Base-by-base conservation (phyloP, 1,284 basidiomycete species). In the Ganoderma boninense region DNA sequence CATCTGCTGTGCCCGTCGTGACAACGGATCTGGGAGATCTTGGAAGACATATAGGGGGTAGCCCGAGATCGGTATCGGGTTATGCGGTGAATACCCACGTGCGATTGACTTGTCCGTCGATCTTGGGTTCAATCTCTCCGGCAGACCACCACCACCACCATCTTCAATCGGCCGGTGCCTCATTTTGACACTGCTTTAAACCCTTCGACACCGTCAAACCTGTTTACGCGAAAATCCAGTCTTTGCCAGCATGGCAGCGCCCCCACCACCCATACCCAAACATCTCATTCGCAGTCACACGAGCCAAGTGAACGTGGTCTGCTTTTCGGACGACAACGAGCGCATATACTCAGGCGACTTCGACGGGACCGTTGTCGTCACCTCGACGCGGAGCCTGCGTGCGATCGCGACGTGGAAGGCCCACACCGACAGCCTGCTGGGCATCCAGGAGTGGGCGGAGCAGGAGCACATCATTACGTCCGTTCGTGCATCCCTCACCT, bases 301-400 rank as follows among this genome's bases (percentile, higher is more conserved):
- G 0, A 81, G 87, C 0, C 84, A 90, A 7, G 80, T 97, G 26
- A 86, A 84, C 64, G 82, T 85, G 0, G 73, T 95, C 54, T 84
- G 81, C 59, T 82, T 94, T 74, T 92, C 93, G 0, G 74, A 82
- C 6, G 88, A 92, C 77, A 94, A 95, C 78, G 88, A 92, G 72
- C 83, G 92, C 18, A 83, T 97, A 4, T 95, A 95, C 79, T 92
- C 95, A 2, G 96, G 92, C 4, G 96, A 97, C 76, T 84, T 87
- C 14, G 86, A 89, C 18, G 96, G 96, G 4, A 84, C 82, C 13
- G 89, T 96, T 38, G 86, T 90, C 10, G 82, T 94, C 64, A 93
- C 92, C 0, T 93, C 93, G 43, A 91, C 95, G 2, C 82, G 87
- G 32, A 88, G 90, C 0, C 83, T 96, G 26, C 87, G 96, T 23